A percentile compares a stretch with the other conserved stretches of the same genome.
Conservation (phyloP, 1,139 yeast genomes). For the Candida mesenterica region DNA sequence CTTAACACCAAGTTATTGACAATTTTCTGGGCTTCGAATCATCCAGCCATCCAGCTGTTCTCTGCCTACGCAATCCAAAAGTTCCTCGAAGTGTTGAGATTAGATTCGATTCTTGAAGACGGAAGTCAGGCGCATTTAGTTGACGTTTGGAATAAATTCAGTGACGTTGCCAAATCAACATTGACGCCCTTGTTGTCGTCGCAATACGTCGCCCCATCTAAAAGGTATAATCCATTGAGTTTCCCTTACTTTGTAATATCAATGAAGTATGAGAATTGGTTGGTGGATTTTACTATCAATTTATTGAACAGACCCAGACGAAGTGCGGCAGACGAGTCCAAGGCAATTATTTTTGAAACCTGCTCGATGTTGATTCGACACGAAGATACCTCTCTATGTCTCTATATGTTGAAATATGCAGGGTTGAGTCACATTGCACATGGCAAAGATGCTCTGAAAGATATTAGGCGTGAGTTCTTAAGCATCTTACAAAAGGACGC, state of each 20-base stretch:
- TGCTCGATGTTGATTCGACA: slow-evolving; percentile 68
- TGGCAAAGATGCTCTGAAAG: slow-evolving; percentile 41
- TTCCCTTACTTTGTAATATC: slow-evolving; percentile 37
- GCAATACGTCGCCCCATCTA: slow-evolving; percentile 58
- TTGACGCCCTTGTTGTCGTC: slow-evolving; percentile 75
- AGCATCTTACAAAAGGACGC: slow-evolving; percentile 53
- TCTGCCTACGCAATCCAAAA: slow-evolving; percentile 91
- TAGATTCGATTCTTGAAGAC: slow-evolving; percentile 37
- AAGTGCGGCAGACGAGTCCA: slow-evolving; percentile 13
- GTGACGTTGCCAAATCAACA: slow-evolving; percentile 69
- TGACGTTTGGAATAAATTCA: slow-evolving; percentile 61
- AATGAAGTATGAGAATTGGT: slow-evolving; percentile 57
- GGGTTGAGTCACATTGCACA: slow-evolving; percentile 64
- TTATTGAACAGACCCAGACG: slow-evolving; percentile 46
- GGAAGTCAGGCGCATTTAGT: slow-evolving; percentile 21
- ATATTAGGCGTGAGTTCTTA: slow-evolving; percentile 57
- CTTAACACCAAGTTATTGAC: slow-evolving; percentile 71
- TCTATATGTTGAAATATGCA: slow-evolving; percentile 77
- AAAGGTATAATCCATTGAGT: slow-evolving; percentile 33
- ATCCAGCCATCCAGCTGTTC: slow-evolving; percentile 80
- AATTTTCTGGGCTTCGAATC: slow-evolving; percentile 85
- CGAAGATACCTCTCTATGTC: slow-evolving; percentile 68
- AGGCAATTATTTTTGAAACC: slow-evolving; percentile 54
- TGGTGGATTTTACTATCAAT: slow-evolving; percentile 65
- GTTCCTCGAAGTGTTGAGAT: slow-evolving; percentile 62